Percentiles rank a stretch among this genome's conserved stretches.
phyloP scores from a whole-genome alignment of 202 grass and related monocot genomes.

The Carex arenaria region DNA sequence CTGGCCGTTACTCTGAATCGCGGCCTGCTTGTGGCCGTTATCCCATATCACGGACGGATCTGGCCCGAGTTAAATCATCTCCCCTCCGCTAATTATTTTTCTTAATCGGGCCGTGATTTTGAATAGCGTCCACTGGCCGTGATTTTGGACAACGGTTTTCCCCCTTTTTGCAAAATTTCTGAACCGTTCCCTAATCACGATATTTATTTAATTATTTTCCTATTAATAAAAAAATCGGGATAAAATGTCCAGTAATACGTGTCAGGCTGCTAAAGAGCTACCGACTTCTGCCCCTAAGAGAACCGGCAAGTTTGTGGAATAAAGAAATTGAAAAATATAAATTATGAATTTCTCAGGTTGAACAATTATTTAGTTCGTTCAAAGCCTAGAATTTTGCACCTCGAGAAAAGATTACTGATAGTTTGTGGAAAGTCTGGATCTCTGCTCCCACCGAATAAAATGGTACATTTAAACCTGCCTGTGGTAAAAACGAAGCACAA shows the following conservation, averaged over 20 bases:
- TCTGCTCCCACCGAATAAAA: not conserved
- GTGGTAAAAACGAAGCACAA: not conserved
- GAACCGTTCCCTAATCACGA: too few relatives aligned
- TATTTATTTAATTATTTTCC: too few relatives aligned
- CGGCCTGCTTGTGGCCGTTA: too few relatives aligned
- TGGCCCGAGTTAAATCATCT: too few relatives aligned
- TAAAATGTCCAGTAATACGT: not conserved
- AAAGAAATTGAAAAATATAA: slow-evolving; percentile 5
- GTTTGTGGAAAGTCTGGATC: not conserved
- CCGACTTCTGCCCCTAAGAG: slow-evolving; percentile 15
- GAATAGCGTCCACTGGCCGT: too few relatives aligned
- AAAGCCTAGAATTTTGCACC: not conserved
- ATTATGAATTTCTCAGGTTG: not conserved
- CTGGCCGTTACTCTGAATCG: too few relatives aligned
- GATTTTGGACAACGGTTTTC: too few relatives aligned
- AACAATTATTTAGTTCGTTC: slow-evolving; percentile 11
- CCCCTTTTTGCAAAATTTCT: too few relatives aligned
- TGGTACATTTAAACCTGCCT: not conserved
- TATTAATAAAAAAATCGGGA: too few relatives aligned
- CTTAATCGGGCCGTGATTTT: too few relatives aligned
- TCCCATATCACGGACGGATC: too few relatives aligned
- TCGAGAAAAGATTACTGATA: not conserved
- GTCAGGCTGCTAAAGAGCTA: slow-evolving; percentile 21
- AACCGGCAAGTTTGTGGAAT: slow-evolving; percentile 17
- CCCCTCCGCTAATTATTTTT: too few relatives aligned